Conservation (phyloP, 306 rosid species). For the Cucurbita moschata region DNA sequence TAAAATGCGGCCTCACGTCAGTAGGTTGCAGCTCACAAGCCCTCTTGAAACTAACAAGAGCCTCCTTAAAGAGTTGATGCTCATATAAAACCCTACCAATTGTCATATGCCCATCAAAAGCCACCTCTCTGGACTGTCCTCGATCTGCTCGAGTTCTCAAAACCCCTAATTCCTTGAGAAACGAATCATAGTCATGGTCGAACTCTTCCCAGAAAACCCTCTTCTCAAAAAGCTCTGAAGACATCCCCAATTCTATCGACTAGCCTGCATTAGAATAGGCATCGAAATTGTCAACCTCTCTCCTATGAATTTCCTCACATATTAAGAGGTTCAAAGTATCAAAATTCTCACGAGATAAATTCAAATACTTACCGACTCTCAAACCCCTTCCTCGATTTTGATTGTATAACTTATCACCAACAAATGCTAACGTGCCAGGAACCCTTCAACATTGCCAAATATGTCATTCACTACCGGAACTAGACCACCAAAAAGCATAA, state of each 20-base stretch:
- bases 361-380: no score
- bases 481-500: no score
- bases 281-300: conserved; percentile 50
- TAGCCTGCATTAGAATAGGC: conserved; percentile 90
- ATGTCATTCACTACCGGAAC: no score
- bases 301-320: no score
- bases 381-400: no score
- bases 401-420: no score
- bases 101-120: conserved; percentile 98
- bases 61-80: conserved; percentile 81
- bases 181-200: conserved; percentile 60
- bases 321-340: no score
- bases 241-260: conserved; percentile 85
- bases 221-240: conserved; percentile 66
- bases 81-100: conserved; percentile 87
- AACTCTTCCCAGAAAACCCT: conserved; percentile 79
- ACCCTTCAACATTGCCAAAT: no score
- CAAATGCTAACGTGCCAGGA: no score
- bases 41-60: conserved; percentile 71
- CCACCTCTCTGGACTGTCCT: conserved; percentile 81
- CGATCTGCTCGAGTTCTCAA: conserved; percentile 70
- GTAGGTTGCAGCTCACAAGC: conserved; percentile 96
- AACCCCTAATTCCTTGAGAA: conserved; percentile 69
- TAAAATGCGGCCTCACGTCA: conserved; percentile 87
- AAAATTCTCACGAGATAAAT: no score